phyloP scores from a whole-genome alignment of 2,329 filamentous ascomycete species.

The Trichoderma atroviride region DNA sequence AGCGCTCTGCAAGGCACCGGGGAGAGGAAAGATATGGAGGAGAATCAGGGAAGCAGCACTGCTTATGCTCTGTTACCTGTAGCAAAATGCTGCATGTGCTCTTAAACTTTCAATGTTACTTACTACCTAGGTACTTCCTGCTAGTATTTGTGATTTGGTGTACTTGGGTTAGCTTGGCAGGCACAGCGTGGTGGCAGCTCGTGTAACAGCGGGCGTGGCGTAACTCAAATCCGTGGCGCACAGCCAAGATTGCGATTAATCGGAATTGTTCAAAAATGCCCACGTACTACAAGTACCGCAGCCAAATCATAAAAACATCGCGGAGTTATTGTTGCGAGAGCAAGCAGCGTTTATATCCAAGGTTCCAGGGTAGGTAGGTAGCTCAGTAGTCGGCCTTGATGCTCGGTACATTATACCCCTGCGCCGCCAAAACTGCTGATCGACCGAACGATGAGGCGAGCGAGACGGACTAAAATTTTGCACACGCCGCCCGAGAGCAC shows the following conservation, averaged over 20 bases:
- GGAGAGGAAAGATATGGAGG: background rate
- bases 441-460: background rate
- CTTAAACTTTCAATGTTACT: too few relatives aligned
- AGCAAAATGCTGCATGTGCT: background rate
- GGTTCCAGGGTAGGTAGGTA: background rate
- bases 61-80: background rate
- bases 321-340: background rate
- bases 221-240: constrained; percentile 2
- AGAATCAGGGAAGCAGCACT: background rate
- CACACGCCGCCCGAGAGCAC: background rate
- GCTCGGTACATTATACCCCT: background rate
- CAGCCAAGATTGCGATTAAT: background rate
- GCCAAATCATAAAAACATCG: background rate
- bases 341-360: background rate
- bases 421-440: background rate
- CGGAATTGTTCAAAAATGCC: background rate
- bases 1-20: background rate
- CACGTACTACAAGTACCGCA: background rate
- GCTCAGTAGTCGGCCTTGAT: background rate
- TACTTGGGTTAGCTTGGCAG: background rate
- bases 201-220: constrained; percentile 18
- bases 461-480: background rate
- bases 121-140: too few relatives aligned
- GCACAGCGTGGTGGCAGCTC: background rate
- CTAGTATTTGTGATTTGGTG: background rate